Base-by-base conservation (phyloP, 495 filamentous ascomycete species). In the Penicillium ochrochloron region DNA sequence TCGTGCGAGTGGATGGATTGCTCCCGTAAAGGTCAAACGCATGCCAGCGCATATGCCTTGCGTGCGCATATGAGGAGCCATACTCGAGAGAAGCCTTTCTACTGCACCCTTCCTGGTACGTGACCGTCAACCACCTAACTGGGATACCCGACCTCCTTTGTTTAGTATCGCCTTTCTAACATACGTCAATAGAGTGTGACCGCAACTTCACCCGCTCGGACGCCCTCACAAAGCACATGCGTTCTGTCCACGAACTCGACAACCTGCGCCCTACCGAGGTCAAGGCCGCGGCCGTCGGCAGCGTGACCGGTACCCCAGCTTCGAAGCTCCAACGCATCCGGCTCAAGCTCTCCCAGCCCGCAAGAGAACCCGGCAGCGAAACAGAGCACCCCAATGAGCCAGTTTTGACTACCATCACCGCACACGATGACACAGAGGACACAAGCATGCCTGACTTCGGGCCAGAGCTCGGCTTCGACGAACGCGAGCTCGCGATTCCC, bases 31-130 rank as follows among this genome's bases (percentile, higher is more conserved):
- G 92, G 93, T 55, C 85, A 92, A 78, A 86, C 91, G 17, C 95
- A 99, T 78, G 94, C 94, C 6, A 96, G 92, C 69, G 96, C 91
- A 12, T 99, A 99, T 78, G 95, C 95, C 15, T 80, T 99, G 64
- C 90, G 93, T 72, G 95, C 96, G 27, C 95, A 99, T 77, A 97
- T 98, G 93, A 79, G 95, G 73, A 97, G 92, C 72, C 95, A 99
- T 78, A 99, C 95, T 1, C 87, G 93, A 74, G 96, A 99, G 80
- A 99, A 99, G 77, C 95, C 95, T 0, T 99, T 98, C 70, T 98
- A 96, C 76, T 99, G 95, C 76, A 89, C 90, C 15, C 76, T 99
- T 25, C 95, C 95, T 44, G 95, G 95, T 97, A 85, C 61, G 80
- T 65, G 31, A 29, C 31, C 33, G 2, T 19, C 56, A 7, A 11